Evolutionary conservation across 2,329 filamentous ascomycete genomes (phyloP), one percentile per base, ranked within the genome.

Genomic region (Botrytis galanthina): DNA sequence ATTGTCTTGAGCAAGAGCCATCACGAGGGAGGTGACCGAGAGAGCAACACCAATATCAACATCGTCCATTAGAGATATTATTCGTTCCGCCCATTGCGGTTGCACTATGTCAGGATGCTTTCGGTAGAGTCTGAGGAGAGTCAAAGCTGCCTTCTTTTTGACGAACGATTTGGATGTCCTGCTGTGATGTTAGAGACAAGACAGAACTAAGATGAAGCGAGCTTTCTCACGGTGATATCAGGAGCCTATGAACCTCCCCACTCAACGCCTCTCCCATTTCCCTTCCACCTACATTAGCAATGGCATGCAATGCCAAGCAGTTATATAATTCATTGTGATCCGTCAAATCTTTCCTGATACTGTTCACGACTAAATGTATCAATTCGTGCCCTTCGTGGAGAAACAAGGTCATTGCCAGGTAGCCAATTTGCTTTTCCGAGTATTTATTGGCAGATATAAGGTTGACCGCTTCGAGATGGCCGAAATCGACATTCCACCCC

Each of bases 61-160:
- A 80, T 99, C 96, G 82, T 99, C 96, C 95, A 99, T 98, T 60
- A 99, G 87, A n/a, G 96, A 96, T 81, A 99, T 96, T 81, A 99
- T 97, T 70, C 96, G 90, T 85, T 99, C 97, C 12, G 94, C 93
- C 96, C 96, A 99, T 84, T 98, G 95, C 44, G 94, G 92, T 80
- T 97, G 95, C 37, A 99, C 93, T 77, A 99, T 98, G 76, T 91
- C 92, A 1, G 95, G 94, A 80, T 95, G 91, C 84, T 99, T 99
- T 78, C 96, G 93, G 83, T 98, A 99, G 9, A 99, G 84, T 72
- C 96, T 92, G 72, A 99, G 89, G 51, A 99, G 87, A 0, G 96
- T 99, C 70, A 99, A 86, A 10, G 96, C 96, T 1, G 96, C 95
- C 87, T 99, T 99, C 85, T 99, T 99, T 87, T 99, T 99, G 74